These are phyloP conservation scores for Capsaspora owczarzaki DNA, from an alignment of 78 protist species.

Conservation along the genomic window DNA sequence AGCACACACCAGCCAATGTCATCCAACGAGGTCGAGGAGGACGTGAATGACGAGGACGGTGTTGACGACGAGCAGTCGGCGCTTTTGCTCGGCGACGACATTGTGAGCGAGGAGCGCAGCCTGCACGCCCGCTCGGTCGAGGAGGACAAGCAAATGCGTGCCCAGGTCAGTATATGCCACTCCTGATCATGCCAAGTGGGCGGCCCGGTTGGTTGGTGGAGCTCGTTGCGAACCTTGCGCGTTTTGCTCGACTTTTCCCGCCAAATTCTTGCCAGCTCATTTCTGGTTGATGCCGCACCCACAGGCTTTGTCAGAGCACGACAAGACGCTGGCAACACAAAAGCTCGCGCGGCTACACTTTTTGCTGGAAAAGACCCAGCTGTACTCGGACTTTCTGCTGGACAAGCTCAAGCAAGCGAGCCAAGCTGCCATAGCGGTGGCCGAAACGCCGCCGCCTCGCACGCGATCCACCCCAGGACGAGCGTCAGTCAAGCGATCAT, in stretches of 20 bases:
- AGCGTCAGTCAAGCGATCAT: too few species aligned
- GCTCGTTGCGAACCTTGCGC: too few species aligned
- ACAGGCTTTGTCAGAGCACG: not conserved
- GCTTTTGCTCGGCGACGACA: not conserved
- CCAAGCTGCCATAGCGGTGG: not conserved
- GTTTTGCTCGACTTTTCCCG: too few species aligned
- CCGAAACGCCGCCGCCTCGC: not conserved
- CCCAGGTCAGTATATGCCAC: not conserved
- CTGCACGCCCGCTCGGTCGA: not conserved
- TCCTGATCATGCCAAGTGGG: too few species aligned
- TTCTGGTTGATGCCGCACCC: too few species aligned
- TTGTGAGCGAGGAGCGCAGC: not conserved
- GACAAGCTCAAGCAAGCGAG: not conserved
- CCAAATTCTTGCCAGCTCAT: too few species aligned
- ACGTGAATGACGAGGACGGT: too few species aligned
- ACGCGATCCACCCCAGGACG: too few species aligned
- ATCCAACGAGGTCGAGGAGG: too few species aligned
- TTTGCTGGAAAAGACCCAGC: not conserved
- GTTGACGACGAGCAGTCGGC: too few species aligned
- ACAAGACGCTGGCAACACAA: not conserved
- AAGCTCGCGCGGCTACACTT: not conserved
- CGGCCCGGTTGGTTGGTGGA: too few species aligned
- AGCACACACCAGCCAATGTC: too few species aligned
- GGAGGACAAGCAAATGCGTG: not conserved
- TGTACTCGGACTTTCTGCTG: slow-evolving; percentile 6